Evolutionary conservation across 2,329 filamentous ascomycete species (phyloP).

Genomic region (Drechslerella coelobrocha): DNA sequence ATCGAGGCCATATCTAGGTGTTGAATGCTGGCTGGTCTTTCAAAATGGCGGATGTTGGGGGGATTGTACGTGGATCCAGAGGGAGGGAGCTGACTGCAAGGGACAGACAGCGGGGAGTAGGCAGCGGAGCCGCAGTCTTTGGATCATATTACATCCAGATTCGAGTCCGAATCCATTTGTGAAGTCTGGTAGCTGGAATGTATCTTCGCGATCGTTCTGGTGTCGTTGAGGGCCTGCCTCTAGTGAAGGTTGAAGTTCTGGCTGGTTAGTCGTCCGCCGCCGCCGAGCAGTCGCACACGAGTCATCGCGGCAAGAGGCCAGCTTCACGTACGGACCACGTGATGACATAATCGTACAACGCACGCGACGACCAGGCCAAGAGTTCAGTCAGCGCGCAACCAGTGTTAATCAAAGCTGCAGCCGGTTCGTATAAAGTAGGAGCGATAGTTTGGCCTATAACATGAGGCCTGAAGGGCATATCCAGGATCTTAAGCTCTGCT

Average conservation of each 20-base stretch:
- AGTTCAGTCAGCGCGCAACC: too few relatives aligned
- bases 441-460: too few relatives aligned
- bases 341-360: not conserved
- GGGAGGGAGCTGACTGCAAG: slow-evolving; percentile 13
- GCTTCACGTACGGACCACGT: not conserved
- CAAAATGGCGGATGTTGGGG: not conserved
- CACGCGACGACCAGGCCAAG: not conserved
- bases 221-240: not conserved
- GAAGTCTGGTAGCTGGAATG: not conserved
- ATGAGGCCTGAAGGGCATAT: too few relatives aligned
- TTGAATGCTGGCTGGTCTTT: not conserved
- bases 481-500: not conserved
- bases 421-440: too few relatives aligned
- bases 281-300: not conserved
- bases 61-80: not conserved
- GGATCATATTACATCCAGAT: slow-evolving; percentile 18
- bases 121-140: not conserved
- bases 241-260: not conserved
- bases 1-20: slow-evolving; percentile 19
- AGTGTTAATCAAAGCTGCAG: too few relatives aligned
- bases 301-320: slow-evolving; percentile 5
- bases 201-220: not conserved
- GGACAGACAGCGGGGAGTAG: slow-evolving; percentile 4
- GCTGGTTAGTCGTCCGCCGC: not conserved
- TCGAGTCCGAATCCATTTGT: slow-evolving; percentile 12